These are phyloP conservation scores for Acanthamoeba castellanii DNA, from an alignment of 208 protist species.

Conservation along the genomic window DNA sequence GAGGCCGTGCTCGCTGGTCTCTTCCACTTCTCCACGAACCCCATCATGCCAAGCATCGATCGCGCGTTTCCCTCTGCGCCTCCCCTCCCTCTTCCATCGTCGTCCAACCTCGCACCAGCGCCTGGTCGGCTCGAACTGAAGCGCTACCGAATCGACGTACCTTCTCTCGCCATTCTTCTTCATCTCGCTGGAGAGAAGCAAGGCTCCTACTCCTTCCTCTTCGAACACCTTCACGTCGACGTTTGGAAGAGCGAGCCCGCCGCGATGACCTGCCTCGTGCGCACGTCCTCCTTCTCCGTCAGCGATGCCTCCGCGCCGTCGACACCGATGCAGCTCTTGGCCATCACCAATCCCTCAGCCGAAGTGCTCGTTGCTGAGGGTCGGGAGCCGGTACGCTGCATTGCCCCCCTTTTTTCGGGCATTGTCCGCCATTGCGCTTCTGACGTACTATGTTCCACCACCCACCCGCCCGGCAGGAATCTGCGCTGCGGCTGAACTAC, in stretches of 20 bases:
- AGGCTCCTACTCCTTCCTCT: slow-evolving; percentile 14
- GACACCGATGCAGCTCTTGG: neutral
- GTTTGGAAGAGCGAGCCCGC: neutral
- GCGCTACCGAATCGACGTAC: neutral
- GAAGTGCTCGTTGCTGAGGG: neutral
- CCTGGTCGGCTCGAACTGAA: neutral
- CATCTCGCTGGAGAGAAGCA: neutral
- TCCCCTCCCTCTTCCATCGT: neutral
- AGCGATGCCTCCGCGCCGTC: neutral
- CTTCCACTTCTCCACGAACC: neutral
- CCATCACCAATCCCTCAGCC: neutral
- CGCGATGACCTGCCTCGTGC: neutral
- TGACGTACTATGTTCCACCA: neutral
- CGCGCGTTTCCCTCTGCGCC: slow-evolving; percentile 1
- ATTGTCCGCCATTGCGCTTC: neutral
- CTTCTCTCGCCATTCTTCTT: neutral
- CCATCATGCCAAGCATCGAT: slow-evolving; percentile 9
- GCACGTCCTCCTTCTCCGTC: neutral
- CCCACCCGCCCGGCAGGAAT: neutral
- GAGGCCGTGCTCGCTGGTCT: slow-evolving; percentile 5
- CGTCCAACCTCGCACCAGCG: neutral
- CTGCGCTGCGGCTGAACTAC: slow-evolving; percentile 13
- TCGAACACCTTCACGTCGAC: neutral
- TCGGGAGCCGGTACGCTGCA: neutral
- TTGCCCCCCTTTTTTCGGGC: neutral